Conservation (phyloP, 1,139 yeast genomes). For the Wickerhamomyces sp. region DNA sequence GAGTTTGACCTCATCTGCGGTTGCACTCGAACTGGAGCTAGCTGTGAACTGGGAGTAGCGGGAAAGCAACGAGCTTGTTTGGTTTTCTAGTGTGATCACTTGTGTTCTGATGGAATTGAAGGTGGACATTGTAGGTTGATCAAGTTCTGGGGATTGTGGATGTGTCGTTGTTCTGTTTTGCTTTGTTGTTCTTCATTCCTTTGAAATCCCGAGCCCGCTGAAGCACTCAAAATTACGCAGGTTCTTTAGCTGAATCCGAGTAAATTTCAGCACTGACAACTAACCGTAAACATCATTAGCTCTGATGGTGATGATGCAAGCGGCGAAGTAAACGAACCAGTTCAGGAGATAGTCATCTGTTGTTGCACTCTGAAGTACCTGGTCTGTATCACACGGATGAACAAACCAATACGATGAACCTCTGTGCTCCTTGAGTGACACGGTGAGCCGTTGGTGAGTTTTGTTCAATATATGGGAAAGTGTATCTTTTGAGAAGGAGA, state of each 20-base stretch:
- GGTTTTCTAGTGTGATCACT: constrained; percentile 51
- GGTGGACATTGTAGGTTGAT: constrained; percentile 23
- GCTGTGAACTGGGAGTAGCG: constrained; percentile 51
- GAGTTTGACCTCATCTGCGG: constrained; percentile 41
- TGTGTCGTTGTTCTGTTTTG: too few relatives aligned
- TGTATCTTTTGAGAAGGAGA: constrained; percentile 1
- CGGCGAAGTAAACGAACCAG: constrained; percentile 26
- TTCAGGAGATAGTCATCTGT: constrained; percentile 5
- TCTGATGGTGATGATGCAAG: too few relatives aligned
- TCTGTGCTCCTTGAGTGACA: constrained; percentile 2
- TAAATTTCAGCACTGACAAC: not conserved
- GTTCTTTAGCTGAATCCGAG: not conserved
- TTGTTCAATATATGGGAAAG: not conserved
- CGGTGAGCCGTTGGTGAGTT: constrained; percentile 3
- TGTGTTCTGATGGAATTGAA: constrained; percentile 51
- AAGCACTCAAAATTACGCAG: too few relatives aligned
- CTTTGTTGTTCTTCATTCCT: too few relatives aligned
- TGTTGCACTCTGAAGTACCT: constrained; percentile 11
- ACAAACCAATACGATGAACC: constrained; percentile 17
- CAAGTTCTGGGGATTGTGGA: too few relatives aligned
- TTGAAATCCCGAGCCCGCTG: too few relatives aligned
- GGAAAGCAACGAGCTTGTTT: constrained; percentile 45
- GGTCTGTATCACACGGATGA: constrained; percentile 26
- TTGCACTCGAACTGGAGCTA: constrained; percentile 41
- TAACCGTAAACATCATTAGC: too few relatives aligned